Conservation (phyloP, 2,329 filamentous ascomycete genomes). For the Tolypocladium paradoxum region DNA sequence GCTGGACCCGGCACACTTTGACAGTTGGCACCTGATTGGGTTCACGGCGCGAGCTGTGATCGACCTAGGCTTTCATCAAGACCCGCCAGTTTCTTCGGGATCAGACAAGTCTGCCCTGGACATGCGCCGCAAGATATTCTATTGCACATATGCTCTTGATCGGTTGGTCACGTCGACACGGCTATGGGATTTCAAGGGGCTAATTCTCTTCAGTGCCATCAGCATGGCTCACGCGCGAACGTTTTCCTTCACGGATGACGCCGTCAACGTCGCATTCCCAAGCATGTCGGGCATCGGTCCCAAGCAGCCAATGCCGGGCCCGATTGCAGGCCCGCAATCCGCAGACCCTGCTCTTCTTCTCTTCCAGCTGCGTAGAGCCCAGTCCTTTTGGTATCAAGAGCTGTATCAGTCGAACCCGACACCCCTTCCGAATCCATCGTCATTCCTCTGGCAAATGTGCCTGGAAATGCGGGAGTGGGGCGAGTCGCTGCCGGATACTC, state of each 20-base stretch:
- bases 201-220: constrained; percentile 50
- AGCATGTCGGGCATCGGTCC: constrained; percentile 33
- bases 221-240: constrained; percentile 80
- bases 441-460: constrained; percentile 67
- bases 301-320: constrained; percentile 28
- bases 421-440: constrained; percentile 56
- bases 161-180: constrained; percentile 39
- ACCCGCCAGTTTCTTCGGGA: constrained; percentile 61
- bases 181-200: not conserved
- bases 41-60: constrained; percentile 80
- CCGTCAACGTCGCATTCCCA: constrained; percentile 71
- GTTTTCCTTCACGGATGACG: constrained; percentile 90
- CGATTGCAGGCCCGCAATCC: constrained; percentile 34
- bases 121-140: constrained; percentile 72
- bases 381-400: constrained; percentile 84
- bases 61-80: constrained; percentile 87
- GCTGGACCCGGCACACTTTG: constrained; percentile 82
- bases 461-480: constrained; percentile 73
- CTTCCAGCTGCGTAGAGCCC: constrained; percentile 72
- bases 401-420: constrained; percentile 70
- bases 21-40: constrained; percentile 88
- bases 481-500: constrained; percentile 57
- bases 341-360: constrained; percentile 65
- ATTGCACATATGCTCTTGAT: constrained; percentile 84
- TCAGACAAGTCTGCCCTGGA: constrained; percentile 62